A percentile compares a stretch with the other conserved stretches of the same genome.
Evolutionary conservation across 1,284 basidiomycete genomes (phyloP).

Genomic region (Singerocomus inundabilis): DNA sequence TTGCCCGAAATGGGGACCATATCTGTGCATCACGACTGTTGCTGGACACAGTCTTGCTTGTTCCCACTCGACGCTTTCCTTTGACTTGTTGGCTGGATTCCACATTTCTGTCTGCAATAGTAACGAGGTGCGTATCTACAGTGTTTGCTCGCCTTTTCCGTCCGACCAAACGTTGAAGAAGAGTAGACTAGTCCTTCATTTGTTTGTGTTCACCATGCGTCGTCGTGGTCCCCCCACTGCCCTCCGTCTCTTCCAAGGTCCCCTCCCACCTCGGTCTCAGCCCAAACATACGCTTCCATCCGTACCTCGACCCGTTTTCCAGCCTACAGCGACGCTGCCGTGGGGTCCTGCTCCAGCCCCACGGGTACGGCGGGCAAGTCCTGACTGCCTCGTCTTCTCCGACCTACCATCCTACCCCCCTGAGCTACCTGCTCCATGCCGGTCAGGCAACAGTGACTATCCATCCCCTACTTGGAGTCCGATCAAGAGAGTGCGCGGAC

Average conservation of each 20-base stretch:
- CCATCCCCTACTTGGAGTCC: slow-evolving; percentile 17
- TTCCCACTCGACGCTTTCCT: neutral
- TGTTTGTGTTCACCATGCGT: slow-evolving; percentile 40
- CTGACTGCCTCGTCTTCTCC: slow-evolving; percentile 6
- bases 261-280: slow-evolving; percentile 50
- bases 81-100: slow-evolving; percentile 5
- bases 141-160: rapidly evolving
- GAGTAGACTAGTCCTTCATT: too few species aligned
- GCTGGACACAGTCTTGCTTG: too few species aligned
- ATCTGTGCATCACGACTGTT: neutral
- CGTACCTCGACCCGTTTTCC: slow-evolving; percentile 51
- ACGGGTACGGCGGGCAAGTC: slow-evolving; percentile 11
- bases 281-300: slow-evolving; percentile 59
- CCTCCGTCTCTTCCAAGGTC: slow-evolving; percentile 53
- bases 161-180: neutral
- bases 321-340: slow-evolving; percentile 33
- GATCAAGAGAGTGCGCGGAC: slow-evolving; percentile 47
- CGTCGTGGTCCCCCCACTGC: slow-evolving; percentile 60
- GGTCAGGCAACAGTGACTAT: slow-evolving; percentile 13
- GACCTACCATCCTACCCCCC: slow-evolving; percentile 20
- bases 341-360: slow-evolving; percentile 28
- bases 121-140: slow-evolving; percentile 1
- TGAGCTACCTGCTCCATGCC: slow-evolving; percentile 17
- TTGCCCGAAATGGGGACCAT: neutral
- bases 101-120: neutral